phyloP scores from a whole-genome alignment of 169 alveolate genomes.

The Plasmodium fragile region DNA sequence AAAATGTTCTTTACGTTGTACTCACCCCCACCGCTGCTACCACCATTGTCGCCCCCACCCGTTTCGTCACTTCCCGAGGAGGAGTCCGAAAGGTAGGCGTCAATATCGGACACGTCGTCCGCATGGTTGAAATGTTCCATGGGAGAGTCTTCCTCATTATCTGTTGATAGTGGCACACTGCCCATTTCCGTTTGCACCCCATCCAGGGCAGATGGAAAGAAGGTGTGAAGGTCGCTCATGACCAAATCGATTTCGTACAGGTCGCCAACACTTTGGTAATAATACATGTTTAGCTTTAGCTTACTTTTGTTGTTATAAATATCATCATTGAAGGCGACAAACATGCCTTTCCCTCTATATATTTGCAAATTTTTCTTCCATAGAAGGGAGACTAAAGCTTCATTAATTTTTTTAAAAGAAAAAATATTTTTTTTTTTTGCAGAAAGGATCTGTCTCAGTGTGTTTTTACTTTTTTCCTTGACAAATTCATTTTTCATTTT shows the following conservation, averaged over 20 bases:
- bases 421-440: constrained; percentile 42
- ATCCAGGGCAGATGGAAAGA: constrained; percentile 12
- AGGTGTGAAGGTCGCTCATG: constrained; percentile 45
- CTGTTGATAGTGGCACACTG: neutral
- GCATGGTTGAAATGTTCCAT: neutral
- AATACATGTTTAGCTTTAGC: constrained; percentile 51
- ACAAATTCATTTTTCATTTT: constrained; percentile 24
- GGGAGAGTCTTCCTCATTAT: neutral
- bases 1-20: constrained; percentile 54
- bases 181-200: neutral
- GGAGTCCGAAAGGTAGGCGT: constrained; percentile 39
- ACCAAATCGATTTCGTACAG: constrained; percentile 48
- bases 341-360: constrained; percentile 73
- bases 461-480: neutral
- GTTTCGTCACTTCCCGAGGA: constrained; percentile 31
- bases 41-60: neutral
- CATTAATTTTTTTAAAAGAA: constrained; percentile 69
- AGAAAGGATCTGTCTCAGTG: constrained; percentile 32
- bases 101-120: constrained; percentile 9
- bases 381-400: constrained; percentile 33
- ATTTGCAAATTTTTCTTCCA: constrained; percentile 36
- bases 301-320: constrained; percentile 37
- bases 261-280: constrained; percentile 77
- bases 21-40: neutral
- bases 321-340: constrained; percentile 74